Evolutionary conservation across 257 asterid species (phyloP).

Genomic region (Petunia secreta): DNA sequence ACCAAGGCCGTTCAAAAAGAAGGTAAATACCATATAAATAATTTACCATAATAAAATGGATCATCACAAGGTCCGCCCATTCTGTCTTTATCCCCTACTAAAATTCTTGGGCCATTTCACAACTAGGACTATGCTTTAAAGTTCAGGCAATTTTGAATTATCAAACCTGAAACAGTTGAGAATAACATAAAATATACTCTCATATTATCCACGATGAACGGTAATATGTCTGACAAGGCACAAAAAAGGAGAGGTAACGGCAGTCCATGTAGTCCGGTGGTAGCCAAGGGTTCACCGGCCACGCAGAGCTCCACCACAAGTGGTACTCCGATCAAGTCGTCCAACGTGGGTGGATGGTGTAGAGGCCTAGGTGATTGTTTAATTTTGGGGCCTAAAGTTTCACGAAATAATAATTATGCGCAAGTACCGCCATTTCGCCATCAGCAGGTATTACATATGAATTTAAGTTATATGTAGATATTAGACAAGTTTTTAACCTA

Average conservation of each 20-base stretch:
- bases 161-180: not conserved
- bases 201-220: not conserved
- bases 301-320: not conserved
- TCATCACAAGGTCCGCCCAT: conserved; percentile 53
- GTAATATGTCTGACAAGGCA: not conserved
- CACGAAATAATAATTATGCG: not conserved
- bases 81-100: conserved; percentile 21
- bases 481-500: not conserved
- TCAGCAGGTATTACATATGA: not conserved
- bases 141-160: not conserved
- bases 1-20: not conserved
- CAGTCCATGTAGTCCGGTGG: conserved; percentile 3
- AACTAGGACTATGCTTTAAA: not conserved
- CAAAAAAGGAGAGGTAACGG: not conserved
- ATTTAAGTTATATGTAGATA: not conserved
- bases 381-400: conserved; percentile 26
- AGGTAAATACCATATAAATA: not conserved
- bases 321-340: conserved; percentile 20
- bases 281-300: not conserved
- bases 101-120: not conserved
- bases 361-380: conserved; percentile 21
- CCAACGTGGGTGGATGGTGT: conserved; percentile 20
- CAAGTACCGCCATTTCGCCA: not conserved
- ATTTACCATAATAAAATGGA: not conserved
- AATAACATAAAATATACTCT: not conserved